These are phyloP conservation scores for Trichopus zeylanicus DNA, from an alignment of 116 monocot genomes.

Conservation along the genomic window DNA sequence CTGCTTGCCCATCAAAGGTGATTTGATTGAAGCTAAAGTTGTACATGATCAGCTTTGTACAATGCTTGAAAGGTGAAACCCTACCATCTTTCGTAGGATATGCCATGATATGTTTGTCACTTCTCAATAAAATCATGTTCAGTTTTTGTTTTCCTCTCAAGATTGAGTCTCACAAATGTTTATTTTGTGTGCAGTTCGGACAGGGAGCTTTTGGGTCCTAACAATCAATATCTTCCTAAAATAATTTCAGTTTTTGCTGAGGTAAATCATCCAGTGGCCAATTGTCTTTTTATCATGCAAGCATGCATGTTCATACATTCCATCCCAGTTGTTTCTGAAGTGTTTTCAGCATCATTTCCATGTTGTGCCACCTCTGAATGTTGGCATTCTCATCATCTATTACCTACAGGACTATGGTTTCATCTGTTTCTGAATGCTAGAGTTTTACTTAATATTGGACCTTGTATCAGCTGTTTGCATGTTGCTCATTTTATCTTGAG, in stretches of 20 bases:
- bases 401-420: too few relatives aligned
- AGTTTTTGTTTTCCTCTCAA: neutral
- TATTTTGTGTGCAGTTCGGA: slow-evolving; percentile 49
- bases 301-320: neutral
- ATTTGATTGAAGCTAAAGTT: slow-evolving; percentile 84
- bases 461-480: too few relatives aligned
- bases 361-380: too few relatives aligned
- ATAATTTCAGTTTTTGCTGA: slow-evolving; percentile 76
- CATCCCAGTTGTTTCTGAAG: neutral
- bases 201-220: slow-evolving; percentile 67
- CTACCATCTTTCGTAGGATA: too few relatives aligned
- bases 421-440: too few relatives aligned
- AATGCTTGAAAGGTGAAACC: slow-evolving; percentile 81
- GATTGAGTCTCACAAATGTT: neutral
- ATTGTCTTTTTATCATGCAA: neutral
- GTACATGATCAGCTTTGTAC: slow-evolving; percentile 87
- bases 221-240: slow-evolving; percentile 85
- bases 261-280: slow-evolving; percentile 23
- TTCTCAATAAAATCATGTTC: neutral
- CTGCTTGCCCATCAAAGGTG: slow-evolving; percentile 76
- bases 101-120: neutral
- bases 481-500: too few relatives aligned
- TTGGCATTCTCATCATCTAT: too few relatives aligned
- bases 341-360: too few relatives aligned
- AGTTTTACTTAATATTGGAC: too few relatives aligned